A percentile compares a stretch with the other conserved stretches of the same genome.
Evolutionary conservation across 2,329 filamentous ascomycete genomes (phyloP).

Genomic region (Aaosphaeria pasadenensis): DNA sequence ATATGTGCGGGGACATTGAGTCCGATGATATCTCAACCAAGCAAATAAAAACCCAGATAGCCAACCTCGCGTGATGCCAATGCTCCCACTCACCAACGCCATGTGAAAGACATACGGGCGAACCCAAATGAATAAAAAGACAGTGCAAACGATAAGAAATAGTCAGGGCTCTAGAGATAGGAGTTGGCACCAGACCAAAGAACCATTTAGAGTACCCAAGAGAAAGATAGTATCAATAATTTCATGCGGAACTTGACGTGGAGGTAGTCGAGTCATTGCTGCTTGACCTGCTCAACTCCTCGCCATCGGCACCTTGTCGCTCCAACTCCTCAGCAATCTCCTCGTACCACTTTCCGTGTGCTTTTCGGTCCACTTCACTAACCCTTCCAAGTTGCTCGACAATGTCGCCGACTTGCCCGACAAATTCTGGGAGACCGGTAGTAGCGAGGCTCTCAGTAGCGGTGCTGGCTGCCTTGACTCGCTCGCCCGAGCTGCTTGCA

Average conservation of each 20-base stretch:
- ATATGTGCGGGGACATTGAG: too few relatives aligned
- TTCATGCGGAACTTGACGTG: background rate
- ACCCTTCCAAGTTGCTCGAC: slow-evolving; percentile 66
- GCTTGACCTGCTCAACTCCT: slow-evolving; percentile 21
- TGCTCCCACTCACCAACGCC: too few relatives aligned
- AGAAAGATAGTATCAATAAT: too few relatives aligned
- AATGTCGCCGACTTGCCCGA: slow-evolving; percentile 65
- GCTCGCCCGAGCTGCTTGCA: slow-evolving; percentile 66
- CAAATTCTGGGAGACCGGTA: slow-evolving; percentile 71
- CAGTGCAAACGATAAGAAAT: too few relatives aligned
- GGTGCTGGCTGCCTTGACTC: slow-evolving; percentile 65
- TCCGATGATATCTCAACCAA: too few relatives aligned
- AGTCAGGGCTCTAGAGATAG: too few relatives aligned
- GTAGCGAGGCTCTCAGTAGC: slow-evolving; percentile 68
- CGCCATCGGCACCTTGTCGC: slow-evolving; percentile 28
- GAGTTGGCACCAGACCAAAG: too few relatives aligned
- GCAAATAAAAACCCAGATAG: too few relatives aligned
- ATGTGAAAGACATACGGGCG: too few relatives aligned
- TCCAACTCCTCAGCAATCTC: slow-evolving; percentile 57
- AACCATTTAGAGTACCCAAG: too few relatives aligned
- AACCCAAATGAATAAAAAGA: too few relatives aligned
- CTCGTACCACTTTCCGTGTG: slow-evolving; percentile 71
- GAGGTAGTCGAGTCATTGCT: slow-evolving; percentile 21
- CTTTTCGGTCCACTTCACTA: slow-evolving; percentile 64
- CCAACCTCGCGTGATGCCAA: too few relatives aligned